phyloP scores from a whole-genome alignment of 306 rosid species.

The Mucuna pruriens region DNA sequence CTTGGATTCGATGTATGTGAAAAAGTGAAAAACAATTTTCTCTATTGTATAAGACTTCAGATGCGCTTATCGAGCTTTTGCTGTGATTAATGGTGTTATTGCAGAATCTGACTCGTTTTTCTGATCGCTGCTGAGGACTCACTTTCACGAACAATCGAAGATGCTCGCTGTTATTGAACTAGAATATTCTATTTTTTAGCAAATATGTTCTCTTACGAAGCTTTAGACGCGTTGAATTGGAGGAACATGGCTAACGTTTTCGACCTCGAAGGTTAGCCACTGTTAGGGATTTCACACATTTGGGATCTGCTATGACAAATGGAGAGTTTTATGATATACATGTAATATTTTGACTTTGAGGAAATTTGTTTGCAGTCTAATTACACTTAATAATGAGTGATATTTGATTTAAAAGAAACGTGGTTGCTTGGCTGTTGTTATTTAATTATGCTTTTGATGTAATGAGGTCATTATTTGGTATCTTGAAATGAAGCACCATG shows the following conservation, averaged over 20 bases:
- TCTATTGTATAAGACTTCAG: background rate
- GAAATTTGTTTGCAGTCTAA: background rate
- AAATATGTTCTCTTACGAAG: background rate
- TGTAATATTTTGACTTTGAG: background rate
- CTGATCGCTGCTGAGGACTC: slow-evolving; percentile 23
- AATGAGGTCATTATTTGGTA: slow-evolving; percentile 4
- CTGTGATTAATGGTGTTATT: background rate
- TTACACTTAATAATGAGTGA: background rate
- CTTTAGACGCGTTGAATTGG: slow-evolving; percentile 7
- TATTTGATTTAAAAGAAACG: background rate
- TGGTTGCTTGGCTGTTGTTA: background rate
- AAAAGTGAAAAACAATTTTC: slow-evolving; percentile 1
- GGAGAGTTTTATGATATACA: background rate
- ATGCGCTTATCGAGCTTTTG: background rate
- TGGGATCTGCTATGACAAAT: background rate
- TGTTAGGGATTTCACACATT: background rate
- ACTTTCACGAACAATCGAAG: background rate
- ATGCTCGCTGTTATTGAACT: slow-evolving; percentile 20
- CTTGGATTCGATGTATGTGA: slow-evolving; percentile 18
- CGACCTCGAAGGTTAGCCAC: slow-evolving; percentile 26
- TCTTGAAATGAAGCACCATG: background rate
- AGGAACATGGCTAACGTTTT: slow-evolving; percentile 19
- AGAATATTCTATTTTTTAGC: slow-evolving; percentile 19
- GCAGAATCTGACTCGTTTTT: slow-evolving; percentile 25
- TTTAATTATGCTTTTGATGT: background rate